phyloP scores from a whole-genome alignment of 768 basidiomycete species.

The Albatrellus ellisii region DNA sequence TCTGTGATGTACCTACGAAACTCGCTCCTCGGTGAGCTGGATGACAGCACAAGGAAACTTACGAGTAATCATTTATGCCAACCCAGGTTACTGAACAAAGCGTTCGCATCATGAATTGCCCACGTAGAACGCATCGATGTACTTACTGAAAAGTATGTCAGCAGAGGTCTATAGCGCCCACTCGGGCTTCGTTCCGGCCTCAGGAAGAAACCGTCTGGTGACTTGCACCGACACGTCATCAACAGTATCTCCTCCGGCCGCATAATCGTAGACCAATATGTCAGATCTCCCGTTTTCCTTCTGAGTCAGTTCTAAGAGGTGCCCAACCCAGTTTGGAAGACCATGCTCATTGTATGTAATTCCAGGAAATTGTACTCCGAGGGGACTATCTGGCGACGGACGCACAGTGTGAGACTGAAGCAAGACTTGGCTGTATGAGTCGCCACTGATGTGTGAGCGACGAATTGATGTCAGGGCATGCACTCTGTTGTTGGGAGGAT shows the following conservation, averaged over 20 bases:
- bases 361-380: constrained; percentile 39
- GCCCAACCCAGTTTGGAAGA: constrained; percentile 50
- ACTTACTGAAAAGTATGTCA: constrained; percentile 19
- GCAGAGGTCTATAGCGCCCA: constrained; percentile 16
- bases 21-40: not conserved
- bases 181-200: constrained; percentile 14
- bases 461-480: not conserved
- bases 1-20: constrained; percentile 4
- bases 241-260: constrained; percentile 37
- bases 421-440: constrained; percentile 40
- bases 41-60: constrained; percentile 9
- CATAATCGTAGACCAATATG: constrained; percentile 46
- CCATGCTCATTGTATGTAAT: constrained; percentile 31
- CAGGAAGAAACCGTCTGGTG: constrained; percentile 24
- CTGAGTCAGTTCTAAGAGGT: constrained; percentile 33
- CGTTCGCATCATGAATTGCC: not conserved
- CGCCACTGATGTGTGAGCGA: constrained; percentile 31
- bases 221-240: constrained; percentile 30
- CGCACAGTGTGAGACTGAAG: constrained; percentile 10
- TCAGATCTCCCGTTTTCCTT: constrained; percentile 19
- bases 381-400: constrained; percentile 30
- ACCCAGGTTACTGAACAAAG: constrained; percentile 54
- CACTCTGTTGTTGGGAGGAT: not conserved
- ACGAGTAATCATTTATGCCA: constrained; percentile 58
- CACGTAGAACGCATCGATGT: not conserved